Percentiles rank a stretch among this genome's conserved stretches.
Evolutionary conservation across 1,284 basidiomycete species (phyloP).

Genomic region (Ganoderma sp.): DNA sequence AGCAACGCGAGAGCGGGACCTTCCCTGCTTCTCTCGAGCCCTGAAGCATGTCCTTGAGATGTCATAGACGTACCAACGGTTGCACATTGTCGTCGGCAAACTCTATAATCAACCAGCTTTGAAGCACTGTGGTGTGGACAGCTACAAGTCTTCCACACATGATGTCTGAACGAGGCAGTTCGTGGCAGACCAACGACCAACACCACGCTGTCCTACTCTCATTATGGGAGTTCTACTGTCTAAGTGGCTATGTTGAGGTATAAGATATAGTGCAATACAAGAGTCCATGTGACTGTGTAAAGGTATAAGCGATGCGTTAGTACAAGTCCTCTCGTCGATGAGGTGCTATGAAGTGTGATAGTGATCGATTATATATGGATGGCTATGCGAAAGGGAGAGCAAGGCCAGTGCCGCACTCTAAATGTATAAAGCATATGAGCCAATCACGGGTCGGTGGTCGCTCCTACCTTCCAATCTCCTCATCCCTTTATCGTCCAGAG

Average conservation of each 20-base stretch:
- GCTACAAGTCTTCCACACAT: not conserved
- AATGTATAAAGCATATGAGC: conserved; percentile 69
- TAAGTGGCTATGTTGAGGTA: not conserved
- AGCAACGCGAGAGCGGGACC: conserved; percentile 89
- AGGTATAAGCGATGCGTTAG: not conserved
- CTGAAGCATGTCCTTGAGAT: conserved; percentile 43
- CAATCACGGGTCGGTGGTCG: conserved; percentile 82
- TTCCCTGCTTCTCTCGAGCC: conserved; percentile 92
- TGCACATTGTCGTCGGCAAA: not conserved
- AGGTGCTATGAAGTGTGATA: not conserved
- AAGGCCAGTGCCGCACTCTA: conserved; percentile 37
- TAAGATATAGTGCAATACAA: not conserved
- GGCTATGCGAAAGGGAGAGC: not conserved
- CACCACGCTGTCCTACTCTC: not conserved
- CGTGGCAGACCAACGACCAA: not conserved
- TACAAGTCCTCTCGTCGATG: conserved; percentile 1
- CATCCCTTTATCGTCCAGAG: conserved; percentile 80
- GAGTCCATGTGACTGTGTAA: not conserved
- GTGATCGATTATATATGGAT: conserved; percentile 2
- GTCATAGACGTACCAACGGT: conserved; percentile 16
- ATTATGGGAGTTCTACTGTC: not conserved
- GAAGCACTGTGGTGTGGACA: not conserved
- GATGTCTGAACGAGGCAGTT: not conserved
- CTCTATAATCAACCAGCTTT: not conserved
- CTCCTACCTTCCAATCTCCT: conserved; percentile 75